A percentile compares a stretch with the other conserved stretches of the same genome.
phyloP scores from a whole-genome alignment of 176 grass and related monocot genomes.

The Zoysia pacifica region DNA sequence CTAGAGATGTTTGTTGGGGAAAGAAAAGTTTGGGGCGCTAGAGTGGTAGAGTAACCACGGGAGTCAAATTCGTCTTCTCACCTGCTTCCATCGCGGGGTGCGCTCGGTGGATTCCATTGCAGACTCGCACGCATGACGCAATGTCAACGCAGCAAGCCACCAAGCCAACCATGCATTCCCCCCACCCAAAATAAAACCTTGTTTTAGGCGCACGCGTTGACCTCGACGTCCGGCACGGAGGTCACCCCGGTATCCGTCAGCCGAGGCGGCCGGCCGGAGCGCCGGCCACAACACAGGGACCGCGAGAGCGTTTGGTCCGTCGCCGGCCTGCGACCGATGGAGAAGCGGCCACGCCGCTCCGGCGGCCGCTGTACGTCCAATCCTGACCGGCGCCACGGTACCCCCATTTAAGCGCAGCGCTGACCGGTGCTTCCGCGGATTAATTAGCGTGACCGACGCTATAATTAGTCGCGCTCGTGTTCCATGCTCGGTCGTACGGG shows the following conservation, averaged over 20 bases:
- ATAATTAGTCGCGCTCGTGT: not conserved
- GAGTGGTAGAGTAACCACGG: not conserved
- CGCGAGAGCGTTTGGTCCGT: not conserved
- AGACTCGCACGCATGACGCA: not conserved
- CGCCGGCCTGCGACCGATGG: not conserved
- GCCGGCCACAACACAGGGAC: not conserved
- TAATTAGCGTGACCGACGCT: constrained; percentile 19
- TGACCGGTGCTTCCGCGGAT: not conserved
- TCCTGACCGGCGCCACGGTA: constrained; percentile 29
- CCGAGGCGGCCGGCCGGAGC: not conserved
- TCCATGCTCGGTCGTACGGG: not conserved
- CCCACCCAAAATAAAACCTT: not conserved
- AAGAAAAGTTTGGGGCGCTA: not conserved
- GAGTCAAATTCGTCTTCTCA: constrained; percentile 12
- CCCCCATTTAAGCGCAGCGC: not conserved
- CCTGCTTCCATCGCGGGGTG: not conserved
- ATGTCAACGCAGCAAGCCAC: constrained; percentile 29
- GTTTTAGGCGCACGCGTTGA: constrained; percentile 44
- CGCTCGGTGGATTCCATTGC: constrained; percentile 39
- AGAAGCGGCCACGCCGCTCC: constrained; percentile 3
- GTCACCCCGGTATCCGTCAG: not conserved
- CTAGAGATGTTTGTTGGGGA: not conserved
- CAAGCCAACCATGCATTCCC: not conserved
- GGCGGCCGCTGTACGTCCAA: constrained; percentile 28
- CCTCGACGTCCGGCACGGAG: not conserved